phyloP scores from a whole-genome alignment of 2,329 filamentous ascomycete genomes.

The Penicillium sp. region DNA sequence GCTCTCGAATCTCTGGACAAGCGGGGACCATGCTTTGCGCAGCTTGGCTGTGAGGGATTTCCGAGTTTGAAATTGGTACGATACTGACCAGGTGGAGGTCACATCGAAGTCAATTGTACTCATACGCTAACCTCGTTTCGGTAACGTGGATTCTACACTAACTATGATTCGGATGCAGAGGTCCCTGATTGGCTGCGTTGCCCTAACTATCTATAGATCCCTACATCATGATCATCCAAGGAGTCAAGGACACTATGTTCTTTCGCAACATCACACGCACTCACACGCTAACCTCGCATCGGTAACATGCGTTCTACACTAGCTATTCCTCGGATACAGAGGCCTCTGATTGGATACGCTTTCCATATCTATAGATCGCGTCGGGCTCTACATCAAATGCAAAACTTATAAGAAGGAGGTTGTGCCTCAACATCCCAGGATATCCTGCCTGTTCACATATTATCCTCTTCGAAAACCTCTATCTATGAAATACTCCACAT shows the following conservation, averaged over 20 bases:
- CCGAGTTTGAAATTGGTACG: neutral
- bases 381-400: neutral
- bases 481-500: conserved; percentile 13
- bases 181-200: no score
- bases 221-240: no score
- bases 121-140: no score
- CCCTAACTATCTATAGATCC: no score
- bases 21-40: conserved; percentile 1
- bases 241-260: neutral
- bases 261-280: neutral
- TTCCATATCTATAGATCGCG: neutral
- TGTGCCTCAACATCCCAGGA: neutral
- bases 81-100: no score
- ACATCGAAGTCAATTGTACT: no score
- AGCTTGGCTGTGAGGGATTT: conserved; percentile 5
- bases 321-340: conserved; percentile 18
- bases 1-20: neutral
- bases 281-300: conserved; percentile 12
- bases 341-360: conserved; percentile 21
- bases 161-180: no score
- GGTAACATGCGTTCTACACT: conserved; percentile 11
- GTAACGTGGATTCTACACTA: no score
- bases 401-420: conserved; percentile 10
- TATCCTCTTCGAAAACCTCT: neutral
- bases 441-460: neutral